phyloP scores from a whole-genome alignment of 208 protist species.

The Trypanosoma theileri region DNA sequence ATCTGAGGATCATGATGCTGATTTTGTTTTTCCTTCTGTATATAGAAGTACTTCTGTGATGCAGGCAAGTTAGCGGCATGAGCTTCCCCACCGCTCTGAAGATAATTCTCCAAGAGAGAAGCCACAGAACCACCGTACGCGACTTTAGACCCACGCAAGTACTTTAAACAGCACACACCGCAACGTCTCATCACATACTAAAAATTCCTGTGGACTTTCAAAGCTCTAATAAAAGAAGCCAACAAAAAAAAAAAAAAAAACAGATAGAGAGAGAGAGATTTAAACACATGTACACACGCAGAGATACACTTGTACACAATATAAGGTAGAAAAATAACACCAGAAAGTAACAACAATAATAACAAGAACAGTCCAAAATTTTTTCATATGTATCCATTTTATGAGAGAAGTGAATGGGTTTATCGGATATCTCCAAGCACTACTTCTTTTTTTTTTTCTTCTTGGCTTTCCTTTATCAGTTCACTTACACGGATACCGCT shows the following conservation, averaged over 20 bases:
- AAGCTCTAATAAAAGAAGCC: slow-evolving; percentile 3
- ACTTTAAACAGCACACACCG: slow-evolving; percentile 36
- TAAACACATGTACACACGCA: too few relatives aligned
- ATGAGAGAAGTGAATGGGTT: too few relatives aligned
- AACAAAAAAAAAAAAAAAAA: background rate
- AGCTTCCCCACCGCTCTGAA: slow-evolving; percentile 35
- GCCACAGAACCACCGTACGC: slow-evolving; percentile 56
- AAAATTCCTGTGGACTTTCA: background rate
- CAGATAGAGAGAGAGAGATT: background rate
- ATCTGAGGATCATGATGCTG: background rate
- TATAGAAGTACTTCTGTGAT: slow-evolving; percentile 84
- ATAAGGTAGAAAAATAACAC: too few relatives aligned
- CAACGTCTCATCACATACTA: slow-evolving; percentile 13
- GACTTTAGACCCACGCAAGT: slow-evolving; percentile 52
- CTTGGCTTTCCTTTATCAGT: background rate
- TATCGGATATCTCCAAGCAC: background rate
- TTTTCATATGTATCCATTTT: too few relatives aligned
- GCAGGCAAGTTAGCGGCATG: slow-evolving; percentile 68
- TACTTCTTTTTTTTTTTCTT: slow-evolving; percentile 20
- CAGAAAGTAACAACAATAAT: too few relatives aligned
- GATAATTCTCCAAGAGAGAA: slow-evolving; percentile 56
- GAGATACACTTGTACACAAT: too few relatives aligned
- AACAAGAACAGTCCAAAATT: too few relatives aligned
- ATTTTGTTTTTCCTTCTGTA: slow-evolving; percentile 22
- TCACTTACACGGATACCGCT: background rate